Evolutionary conservation across 345 rosid genomes (phyloP).

Genomic region (Adansonia digitata): DNA sequence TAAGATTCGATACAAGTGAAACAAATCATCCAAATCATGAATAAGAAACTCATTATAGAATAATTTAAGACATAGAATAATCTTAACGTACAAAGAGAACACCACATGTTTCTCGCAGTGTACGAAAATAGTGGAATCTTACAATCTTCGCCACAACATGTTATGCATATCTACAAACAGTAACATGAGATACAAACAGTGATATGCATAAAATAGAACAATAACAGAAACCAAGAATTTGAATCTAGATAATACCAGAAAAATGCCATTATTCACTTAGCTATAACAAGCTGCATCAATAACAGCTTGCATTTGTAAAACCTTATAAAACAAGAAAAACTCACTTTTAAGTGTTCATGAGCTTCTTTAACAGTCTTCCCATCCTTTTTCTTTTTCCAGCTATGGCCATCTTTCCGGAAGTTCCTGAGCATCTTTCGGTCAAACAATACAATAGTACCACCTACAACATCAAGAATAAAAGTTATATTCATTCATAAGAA

Average conservation of each 20-base stretch:
- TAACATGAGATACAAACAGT: not conserved
- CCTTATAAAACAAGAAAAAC: conserved; percentile 14
- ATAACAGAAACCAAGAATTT: not conserved
- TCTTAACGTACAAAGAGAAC: not conserved
- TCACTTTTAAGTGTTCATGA: too few species aligned
- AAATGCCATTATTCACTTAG: not conserved
- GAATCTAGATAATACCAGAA: not conserved
- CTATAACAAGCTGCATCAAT: not conserved
- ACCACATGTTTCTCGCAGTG: not conserved
- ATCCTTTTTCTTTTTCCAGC: conserved; percentile 97
- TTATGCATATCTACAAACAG: not conserved
- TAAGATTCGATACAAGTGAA: not conserved
- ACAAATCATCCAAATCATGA: not conserved
- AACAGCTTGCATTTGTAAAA: not conserved
- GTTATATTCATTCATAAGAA: not conserved
- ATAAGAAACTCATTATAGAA: not conserved
- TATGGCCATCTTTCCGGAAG: conserved; percentile 96
- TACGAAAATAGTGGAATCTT: not conserved
- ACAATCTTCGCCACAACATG: not conserved
- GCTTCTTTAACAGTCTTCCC: conserved; percentile 97
- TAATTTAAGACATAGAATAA: not conserved
- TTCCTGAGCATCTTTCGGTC: conserved; percentile 97
- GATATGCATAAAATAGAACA: not conserved
- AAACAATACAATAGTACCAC: conserved; percentile 68
- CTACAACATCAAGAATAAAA: conserved; percentile 34